Percentiles rank a stretch among this genome's conserved stretches.
phyloP scores from a whole-genome alignment of 805 yeast genomes.

The Candida michaelii region DNA sequence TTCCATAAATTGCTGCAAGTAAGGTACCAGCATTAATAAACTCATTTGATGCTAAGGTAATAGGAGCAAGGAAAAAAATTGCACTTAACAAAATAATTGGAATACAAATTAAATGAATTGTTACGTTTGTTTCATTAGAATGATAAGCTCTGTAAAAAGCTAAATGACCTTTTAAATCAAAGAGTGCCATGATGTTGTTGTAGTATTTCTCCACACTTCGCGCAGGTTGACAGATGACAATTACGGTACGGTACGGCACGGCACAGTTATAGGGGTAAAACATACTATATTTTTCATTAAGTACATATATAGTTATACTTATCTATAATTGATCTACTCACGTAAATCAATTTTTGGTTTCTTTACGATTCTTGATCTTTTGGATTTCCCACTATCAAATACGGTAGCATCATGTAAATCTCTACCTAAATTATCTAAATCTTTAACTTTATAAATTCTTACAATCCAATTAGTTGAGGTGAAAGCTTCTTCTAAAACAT shows the following conservation, averaged over 20 bases:
- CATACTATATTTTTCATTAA: no score
- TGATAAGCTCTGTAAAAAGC: slow-evolving; percentile 51
- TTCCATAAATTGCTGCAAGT: slow-evolving; percentile 47
- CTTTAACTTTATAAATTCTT: slow-evolving; percentile 89
- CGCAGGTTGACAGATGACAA: neutral
- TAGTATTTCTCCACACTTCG: slow-evolving; percentile 3
- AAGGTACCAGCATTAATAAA: slow-evolving; percentile 46
- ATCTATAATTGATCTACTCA: slow-evolving; percentile 22
- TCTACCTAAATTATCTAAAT: slow-evolving; percentile 84
- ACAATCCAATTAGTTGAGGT: slow-evolving; percentile 97
- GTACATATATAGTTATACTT: no score
- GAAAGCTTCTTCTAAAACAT: slow-evolving; percentile 88
- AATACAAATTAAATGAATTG: slow-evolving; percentile 75
- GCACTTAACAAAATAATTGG: slow-evolving; percentile 70
- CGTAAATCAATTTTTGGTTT: slow-evolving; percentile 57
- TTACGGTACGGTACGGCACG: neutral
- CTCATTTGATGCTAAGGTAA: slow-evolving; percentile 7
- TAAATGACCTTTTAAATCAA: slow-evolving; percentile 38
- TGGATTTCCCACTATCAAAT: slow-evolving; percentile 44
- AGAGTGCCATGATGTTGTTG: slow-evolving; percentile 25
- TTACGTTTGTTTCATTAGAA: slow-evolving; percentile 58
- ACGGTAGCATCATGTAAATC: slow-evolving; percentile 58
- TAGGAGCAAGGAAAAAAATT: slow-evolving; percentile 36
- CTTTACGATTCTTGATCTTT: slow-evolving; percentile 44
- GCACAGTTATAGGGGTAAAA: no score